These are phyloP conservation scores for Coelastrella sp. DNA, from an alignment of 139 green algal species.

Conservation along the genomic window DNA sequence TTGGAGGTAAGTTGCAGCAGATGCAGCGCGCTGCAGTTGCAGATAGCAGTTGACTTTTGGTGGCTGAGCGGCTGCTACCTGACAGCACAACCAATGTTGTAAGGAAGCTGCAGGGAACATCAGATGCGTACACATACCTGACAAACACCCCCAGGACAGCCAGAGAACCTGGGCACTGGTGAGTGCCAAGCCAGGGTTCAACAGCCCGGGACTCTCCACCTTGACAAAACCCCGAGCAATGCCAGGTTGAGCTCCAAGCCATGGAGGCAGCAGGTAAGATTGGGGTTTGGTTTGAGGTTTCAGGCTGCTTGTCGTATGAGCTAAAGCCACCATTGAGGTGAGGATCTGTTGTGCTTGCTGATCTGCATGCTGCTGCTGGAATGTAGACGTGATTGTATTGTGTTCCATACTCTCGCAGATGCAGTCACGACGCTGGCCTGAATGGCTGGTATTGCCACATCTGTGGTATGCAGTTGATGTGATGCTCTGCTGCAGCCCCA, in stretches of 20 bases:
- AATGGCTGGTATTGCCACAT: neutral
- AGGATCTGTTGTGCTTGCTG: neutral
- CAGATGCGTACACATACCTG: neutral
- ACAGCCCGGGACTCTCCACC: neutral
- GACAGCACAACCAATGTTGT: neutral
- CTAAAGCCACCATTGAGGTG: neutral
- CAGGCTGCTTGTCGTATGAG: neutral
- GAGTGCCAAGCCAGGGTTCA: neutral
- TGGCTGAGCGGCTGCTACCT: neutral
- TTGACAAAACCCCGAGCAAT: slow-evolving; percentile 6
- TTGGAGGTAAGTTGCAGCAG: neutral
- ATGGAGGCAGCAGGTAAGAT: slow-evolving; percentile 2
- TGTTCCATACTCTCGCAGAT: no score
- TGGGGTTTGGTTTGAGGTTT: neutral
- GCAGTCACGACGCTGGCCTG: neutral
- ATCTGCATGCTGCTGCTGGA: neutral
- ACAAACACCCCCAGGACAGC: slow-evolving; percentile 10
- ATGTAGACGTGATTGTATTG: neutral
- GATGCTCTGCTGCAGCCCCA: neutral
- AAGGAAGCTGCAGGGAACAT: neutral
- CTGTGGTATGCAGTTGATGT: neutral
- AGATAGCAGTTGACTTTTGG: neutral
- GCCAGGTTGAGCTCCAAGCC: slow-evolving; percentile 19
- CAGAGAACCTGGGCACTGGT: neutral
- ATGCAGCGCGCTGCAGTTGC: neutral